Base-by-base conservation (phyloP, 306 rosid genomes). In the Bauhinia variegata region DNA sequence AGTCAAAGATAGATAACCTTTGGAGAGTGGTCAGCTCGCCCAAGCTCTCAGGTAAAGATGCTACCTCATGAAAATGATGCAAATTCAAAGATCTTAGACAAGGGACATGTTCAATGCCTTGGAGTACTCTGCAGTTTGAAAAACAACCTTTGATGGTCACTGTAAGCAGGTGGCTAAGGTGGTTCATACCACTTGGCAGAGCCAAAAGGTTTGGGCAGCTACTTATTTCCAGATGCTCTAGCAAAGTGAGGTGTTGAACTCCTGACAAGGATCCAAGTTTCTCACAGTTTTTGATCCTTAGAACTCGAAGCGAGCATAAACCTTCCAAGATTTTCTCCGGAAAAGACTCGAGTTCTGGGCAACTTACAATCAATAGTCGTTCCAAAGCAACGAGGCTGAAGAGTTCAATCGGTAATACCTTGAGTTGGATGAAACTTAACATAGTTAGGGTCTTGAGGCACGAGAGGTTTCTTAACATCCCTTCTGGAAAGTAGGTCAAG, bases 81-180 rank as follows among this genome's bases (percentile, higher is more conserved):
- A 63, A 47, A 47, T 18, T 18, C 36, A 41, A 60, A 63, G 30
- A 31, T 46, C n/a, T 55, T 55, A 63, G 43, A 3, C 55, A 63
- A 6, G 68, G 30, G 15, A 63, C 46, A 5, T 43, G 54, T 47
- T 43, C 54, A 9, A 41, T 42, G 23, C 30, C 14, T n/a, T 63
- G 30, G 17, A 49, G 61, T 23, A 50, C 0, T 10, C 47, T 9
- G 51, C 17, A 19, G 56, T 38, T 14, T 59, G 64, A 34, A 9
- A 11, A 59, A 59, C 28, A 33, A 50, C 2, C 0, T 0, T 0
- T 0, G 9, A 63, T 19, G 0, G 0, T 0, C 41, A 63, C 3
- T 5, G 1, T 0, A 11, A 19, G 34, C 19, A 71, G 49, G 31
- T 31, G n/a, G 14, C 51, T 50, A 1, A 60, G 67, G 11, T n/a